Conservation (phyloP, 1,139 yeast species). For the Scheffersomyces lignicola region DNA sequence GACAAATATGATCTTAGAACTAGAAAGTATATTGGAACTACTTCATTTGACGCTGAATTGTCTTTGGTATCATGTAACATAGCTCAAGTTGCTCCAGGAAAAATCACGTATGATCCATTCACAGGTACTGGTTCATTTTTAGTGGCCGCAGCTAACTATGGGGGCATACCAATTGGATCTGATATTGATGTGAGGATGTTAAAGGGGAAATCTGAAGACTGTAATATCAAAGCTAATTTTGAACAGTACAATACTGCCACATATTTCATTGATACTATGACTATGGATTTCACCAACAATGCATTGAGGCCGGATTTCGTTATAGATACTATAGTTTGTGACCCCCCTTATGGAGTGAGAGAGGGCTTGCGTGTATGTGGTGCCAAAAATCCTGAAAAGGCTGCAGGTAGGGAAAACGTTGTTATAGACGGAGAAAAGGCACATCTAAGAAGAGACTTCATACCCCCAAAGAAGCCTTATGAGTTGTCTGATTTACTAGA, state of each 20-base stretch:
- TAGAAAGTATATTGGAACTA: constrained; percentile 89
- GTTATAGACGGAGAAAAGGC: constrained; percentile 79
- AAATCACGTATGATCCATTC: constrained; percentile 87
- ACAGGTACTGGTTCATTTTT: constrained; percentile 96
- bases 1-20: constrained; percentile 81
- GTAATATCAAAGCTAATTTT: constrained; percentile 65
- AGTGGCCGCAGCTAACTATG: constrained; percentile 84
- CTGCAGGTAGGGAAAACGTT: constrained; percentile 65
- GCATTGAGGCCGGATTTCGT: constrained; percentile 63
- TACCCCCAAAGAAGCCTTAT: constrained; percentile 92
- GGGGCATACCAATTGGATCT: constrained; percentile 80
- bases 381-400: constrained; percentile 59
- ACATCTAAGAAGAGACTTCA: constrained; percentile 74
- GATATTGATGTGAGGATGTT: constrained; percentile 89
- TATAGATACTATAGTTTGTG: constrained; percentile 86
- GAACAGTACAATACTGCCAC: constrained; percentile 64
- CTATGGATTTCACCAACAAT: constrained; percentile 95
- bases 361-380: constrained; percentile 96
- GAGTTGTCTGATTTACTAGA: constrained; percentile 73
- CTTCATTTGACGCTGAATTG: constrained; percentile 90
- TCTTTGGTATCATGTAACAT: constrained; percentile 84
- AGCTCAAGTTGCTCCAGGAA: constrained; percentile 68
- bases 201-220: constrained; percentile 60
- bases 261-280: constrained; percentile 69
- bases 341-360: constrained; percentile 97